Evolutionary conservation across 371 early-diverging fungal species (phyloP).

Genomic region (Parasitella parasitica): DNA sequence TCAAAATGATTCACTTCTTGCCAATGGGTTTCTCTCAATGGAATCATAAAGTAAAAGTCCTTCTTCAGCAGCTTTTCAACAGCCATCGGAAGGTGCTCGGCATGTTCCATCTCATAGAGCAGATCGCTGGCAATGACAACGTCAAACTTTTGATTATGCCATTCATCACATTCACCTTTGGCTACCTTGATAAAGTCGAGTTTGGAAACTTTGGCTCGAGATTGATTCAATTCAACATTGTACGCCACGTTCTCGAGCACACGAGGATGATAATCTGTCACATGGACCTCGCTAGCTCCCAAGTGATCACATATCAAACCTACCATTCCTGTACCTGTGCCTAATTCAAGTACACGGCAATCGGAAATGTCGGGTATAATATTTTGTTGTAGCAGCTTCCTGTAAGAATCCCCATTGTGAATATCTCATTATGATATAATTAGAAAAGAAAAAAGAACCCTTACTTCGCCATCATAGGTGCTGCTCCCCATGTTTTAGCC

Average conservation of each 20-base stretch:
- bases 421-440: background rate
- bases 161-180: conserved; percentile 11
- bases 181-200: conserved; percentile 47
- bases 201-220: conserved; percentile 26
- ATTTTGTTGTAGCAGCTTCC: conserved; percentile 42
- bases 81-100: conserved; percentile 40
- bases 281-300: conserved; percentile 33
- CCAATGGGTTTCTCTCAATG: conserved; percentile 39
- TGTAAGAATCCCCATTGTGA: background rate
- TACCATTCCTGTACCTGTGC: conserved; percentile 47
- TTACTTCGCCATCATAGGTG: conserved; percentile 52
- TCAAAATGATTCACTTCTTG: conserved; percentile 43
- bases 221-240: conserved; percentile 37
- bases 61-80: conserved; percentile 38
- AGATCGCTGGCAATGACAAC: conserved; percentile 49
- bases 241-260: conserved; percentile 47
- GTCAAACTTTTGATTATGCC: conserved; percentile 31
- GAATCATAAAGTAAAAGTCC: conserved; percentile 49
- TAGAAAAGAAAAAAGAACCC: background rate
- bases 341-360: conserved; percentile 32
- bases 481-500: conserved; percentile 55
- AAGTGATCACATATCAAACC: conserved; percentile 43
- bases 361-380: conserved; percentile 33
- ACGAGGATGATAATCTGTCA: conserved; percentile 51
- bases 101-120: conserved; percentile 52